Evolutionary conservation across 257 asterid genomes (phyloP).

Genomic region (Penstemon davidsonii): DNA sequence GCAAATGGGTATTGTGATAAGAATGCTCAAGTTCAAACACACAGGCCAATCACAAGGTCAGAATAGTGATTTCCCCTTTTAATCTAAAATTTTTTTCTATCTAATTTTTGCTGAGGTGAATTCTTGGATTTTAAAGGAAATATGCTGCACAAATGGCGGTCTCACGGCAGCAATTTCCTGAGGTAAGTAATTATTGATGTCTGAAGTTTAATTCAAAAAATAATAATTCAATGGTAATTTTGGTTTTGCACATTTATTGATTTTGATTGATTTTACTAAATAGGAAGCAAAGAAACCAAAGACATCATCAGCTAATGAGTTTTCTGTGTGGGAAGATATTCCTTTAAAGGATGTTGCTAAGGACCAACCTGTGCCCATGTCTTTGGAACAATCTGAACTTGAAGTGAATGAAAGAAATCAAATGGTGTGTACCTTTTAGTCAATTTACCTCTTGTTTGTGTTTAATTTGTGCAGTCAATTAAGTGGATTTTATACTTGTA

Average conservation of each 20-base stretch:
- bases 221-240: neutral
- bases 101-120: constrained; percentile 23
- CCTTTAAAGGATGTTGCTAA: constrained; percentile 46
- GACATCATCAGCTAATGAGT: constrained; percentile 43
- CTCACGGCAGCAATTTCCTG: constrained; percentile 43
- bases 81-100: constrained; percentile 19
- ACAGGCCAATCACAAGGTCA: constrained; percentile 81
- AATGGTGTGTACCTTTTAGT: constrained; percentile 39
- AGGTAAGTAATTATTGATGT: constrained; percentile 35
- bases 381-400: constrained; percentile 59
- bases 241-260: neutral
- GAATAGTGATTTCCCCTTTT: constrained; percentile 7
- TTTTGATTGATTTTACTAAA: neutral
- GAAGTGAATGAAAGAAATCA: constrained; percentile 44
- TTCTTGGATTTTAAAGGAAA: constrained; percentile 45
- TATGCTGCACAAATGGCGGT: constrained; percentile 71
- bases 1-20: constrained; percentile 52
- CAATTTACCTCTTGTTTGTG: neutral
- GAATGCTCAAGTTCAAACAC: constrained; percentile 42
- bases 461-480: neutral
- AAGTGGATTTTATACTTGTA: constrained; percentile 12
- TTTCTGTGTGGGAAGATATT: constrained; percentile 55
- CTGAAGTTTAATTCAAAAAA: neutral
- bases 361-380: constrained; percentile 80
- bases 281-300: constrained; percentile 54